Base-by-base conservation (phyloP, 1,284 basidiomycete species). In the Tylopilus orsonianus region DNA sequence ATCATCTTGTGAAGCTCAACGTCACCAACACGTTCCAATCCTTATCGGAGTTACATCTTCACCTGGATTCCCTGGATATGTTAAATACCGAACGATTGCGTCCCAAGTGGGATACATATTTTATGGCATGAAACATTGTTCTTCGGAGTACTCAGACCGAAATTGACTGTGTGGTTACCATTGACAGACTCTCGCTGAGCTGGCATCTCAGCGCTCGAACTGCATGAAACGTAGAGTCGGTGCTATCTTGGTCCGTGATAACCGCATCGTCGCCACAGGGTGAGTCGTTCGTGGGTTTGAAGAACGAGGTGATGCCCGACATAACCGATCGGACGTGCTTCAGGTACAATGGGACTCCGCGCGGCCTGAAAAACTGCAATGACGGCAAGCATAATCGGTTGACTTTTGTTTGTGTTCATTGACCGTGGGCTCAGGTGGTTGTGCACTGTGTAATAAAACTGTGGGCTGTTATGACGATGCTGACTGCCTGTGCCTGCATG, bases 161-260 rank as follows among this genome's bases (percentile, higher is more conserved):
- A 43, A 33, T 38, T 53, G 36, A 57, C 30, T 12, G 16, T 33
- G 7, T n/a, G n/a, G 10, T 26, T 2, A 16, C 4, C n/a, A 48
- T 43, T 46, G 30, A 10, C 58, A 88, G 89, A 92, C 87, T 2
- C 76, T 97, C 34, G 93, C 94, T 7, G 86, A 87, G 12, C 78
- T 97, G 36, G 93, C 93, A 4, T 93, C 87, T 7, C 85, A 83
- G 57, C 78, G 89, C 34, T 92, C 85, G n/a, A 98, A 93, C 66
- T 98, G 88, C 68, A 98, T 98, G 96, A 99, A 99, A 66, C 83
- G 97, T 4, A 81, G 97, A 2, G 95, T 98, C 0, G 95, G 95
- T 12, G 94, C 93, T 0, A 83, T 98, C 14, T 75, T 98, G 33
- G 93, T 97, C 24, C 80, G 90, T 4, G 83, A 90, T 53, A 86